Evolutionary conservation across 169 alveolate genomes (phyloP).

Genomic region (Perkinsus marinus): DNA sequence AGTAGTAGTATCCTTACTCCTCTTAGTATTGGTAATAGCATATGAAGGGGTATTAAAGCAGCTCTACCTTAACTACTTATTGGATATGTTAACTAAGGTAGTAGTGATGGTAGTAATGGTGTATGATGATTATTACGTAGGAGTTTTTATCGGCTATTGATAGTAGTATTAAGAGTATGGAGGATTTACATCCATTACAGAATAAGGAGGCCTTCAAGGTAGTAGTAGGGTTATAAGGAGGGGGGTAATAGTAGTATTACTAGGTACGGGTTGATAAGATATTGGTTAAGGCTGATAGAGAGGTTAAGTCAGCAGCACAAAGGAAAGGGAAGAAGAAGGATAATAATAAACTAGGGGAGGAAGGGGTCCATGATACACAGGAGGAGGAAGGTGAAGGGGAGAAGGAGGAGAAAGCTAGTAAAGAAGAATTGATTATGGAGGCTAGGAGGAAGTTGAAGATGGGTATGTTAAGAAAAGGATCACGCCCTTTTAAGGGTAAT

Average conservation of each 20-base stretch:
- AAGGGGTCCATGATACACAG: constrained; percentile 11
- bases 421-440: neutral
- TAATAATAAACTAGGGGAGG: constrained; percentile 21
- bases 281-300: neutral
- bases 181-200: neutral
- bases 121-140: constrained; percentile 7
- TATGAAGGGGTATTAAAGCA: no score
- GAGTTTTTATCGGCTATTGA: constrained; percentile 5
- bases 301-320: neutral
- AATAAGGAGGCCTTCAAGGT: neutral
- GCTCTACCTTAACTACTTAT: no score
- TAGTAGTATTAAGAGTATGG: neutral
- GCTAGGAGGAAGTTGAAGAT: constrained; percentile 7
- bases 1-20: no score
- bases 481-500: no score
- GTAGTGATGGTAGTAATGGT: no score
- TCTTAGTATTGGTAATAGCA: no score
- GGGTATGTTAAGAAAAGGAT: constrained; percentile 7
- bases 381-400: constrained; percentile 17
- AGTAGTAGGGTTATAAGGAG: no score
- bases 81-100: no score
- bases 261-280: neutral
- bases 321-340: constrained; percentile 17
- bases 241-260: no score
- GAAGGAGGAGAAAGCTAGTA: neutral